Percentiles rank a stretch among this genome's conserved stretches.
Evolutionary conservation across 1,139 yeast species (phyloP).

Genomic region (Yamadazyma blattariae): DNA sequence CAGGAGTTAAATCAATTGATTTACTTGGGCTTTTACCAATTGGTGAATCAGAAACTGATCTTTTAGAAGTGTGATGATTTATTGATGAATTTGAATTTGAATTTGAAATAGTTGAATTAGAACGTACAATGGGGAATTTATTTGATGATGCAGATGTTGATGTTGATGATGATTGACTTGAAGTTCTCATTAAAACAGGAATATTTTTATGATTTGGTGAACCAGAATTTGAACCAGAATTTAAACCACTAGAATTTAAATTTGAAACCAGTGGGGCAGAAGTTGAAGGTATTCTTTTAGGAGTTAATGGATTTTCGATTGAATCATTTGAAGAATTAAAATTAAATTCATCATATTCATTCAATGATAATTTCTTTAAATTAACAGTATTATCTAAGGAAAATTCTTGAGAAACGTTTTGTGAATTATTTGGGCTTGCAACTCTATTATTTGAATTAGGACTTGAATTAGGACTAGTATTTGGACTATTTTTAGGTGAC

Average conservation of each 20-base stretch:
- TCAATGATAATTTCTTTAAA: background rate
- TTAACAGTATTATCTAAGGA: no score
- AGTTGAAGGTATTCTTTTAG: conserved; percentile 16
- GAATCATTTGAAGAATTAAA: conserved; percentile 13
- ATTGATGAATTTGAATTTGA: conserved; percentile 9
- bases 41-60: conserved; percentile 15
- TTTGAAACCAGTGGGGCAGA: conserved; percentile 3
- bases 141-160: background rate
- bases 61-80: background rate
- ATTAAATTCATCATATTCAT: conserved; percentile 16
- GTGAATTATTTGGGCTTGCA: background rate
- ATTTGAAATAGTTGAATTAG: background rate
- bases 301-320: conserved; percentile 6
- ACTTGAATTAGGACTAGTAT: background rate
- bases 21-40: conserved; percentile 8
- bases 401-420: background rate
- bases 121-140: background rate
- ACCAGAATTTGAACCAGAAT: background rate
- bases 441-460: background rate
- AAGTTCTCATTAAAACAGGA: background rate
- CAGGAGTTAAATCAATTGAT: conserved; percentile 26
- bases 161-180: background rate
- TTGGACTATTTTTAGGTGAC: background rate
- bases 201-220: no score
- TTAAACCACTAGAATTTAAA: background rate